phyloP scores from a whole-genome alignment of 2,329 filamentous ascomycete species.

The Monosporascus sp. region DNA sequence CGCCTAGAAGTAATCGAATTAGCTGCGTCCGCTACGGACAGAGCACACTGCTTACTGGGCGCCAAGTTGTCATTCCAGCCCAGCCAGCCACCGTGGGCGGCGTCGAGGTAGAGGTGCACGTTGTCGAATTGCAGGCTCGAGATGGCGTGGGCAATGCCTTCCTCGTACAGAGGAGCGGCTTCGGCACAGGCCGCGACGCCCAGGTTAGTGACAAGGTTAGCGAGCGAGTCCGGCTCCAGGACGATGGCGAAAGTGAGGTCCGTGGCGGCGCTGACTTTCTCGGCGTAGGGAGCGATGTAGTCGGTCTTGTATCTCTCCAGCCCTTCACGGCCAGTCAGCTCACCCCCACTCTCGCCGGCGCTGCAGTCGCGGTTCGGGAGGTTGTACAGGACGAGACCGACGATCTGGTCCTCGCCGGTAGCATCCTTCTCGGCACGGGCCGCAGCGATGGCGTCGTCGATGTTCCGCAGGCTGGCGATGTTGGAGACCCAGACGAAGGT shows the following conservation, averaged over 20 bases:
- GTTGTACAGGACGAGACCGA: slow-evolving; percentile 47
- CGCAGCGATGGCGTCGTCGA: slow-evolving; percentile 40
- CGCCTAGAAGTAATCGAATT: slow-evolving; percentile 24
- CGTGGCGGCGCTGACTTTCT: slow-evolving; percentile 35
- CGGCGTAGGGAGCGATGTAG: slow-evolving; percentile 46
- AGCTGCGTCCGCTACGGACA: not conserved
- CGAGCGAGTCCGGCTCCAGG: slow-evolving; percentile 53
- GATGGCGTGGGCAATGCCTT: slow-evolving; percentile 46
- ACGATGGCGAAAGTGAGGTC: slow-evolving; percentile 39
- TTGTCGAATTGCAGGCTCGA: slow-evolving; percentile 48
- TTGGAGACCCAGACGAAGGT: slow-evolving; percentile 40
- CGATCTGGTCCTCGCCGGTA: slow-evolving; percentile 18
- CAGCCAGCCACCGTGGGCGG: slow-evolving; percentile 54
- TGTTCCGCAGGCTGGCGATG: slow-evolving; percentile 38
- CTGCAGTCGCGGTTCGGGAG: slow-evolving; percentile 55
- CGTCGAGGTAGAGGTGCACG: slow-evolving; percentile 53
- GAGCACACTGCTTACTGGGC: slow-evolving; percentile 17
- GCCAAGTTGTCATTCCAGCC: slow-evolving; percentile 50
- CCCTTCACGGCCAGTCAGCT: slow-evolving; percentile 43
- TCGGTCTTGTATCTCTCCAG: slow-evolving; percentile 45
- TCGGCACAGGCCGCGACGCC: slow-evolving; percentile 43
- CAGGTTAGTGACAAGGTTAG: slow-evolving; percentile 53
- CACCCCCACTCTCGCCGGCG: slow-evolving; percentile 51
- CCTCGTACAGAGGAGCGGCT: slow-evolving; percentile 43
- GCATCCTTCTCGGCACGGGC: slow-evolving; percentile 30